A percentile compares a stretch with the other conserved stretches of the same genome.
phyloP scores from a whole-genome alignment of 306 rosid species.

The Quercus variabilis region DNA sequence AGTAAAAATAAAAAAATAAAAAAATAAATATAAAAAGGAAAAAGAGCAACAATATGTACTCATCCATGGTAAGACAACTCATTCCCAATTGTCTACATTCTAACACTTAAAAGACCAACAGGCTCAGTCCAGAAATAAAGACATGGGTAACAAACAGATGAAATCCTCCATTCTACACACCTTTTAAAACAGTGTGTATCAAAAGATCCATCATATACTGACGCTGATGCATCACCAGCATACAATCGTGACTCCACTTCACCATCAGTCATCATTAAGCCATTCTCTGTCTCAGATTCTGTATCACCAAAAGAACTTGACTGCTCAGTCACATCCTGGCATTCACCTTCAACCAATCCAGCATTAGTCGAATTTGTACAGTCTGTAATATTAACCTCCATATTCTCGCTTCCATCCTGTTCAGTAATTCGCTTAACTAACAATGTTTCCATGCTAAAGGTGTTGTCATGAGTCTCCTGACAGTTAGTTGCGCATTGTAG shows the following conservation, averaged over 20 bases:
- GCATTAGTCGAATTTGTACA: conserved; percentile 17
- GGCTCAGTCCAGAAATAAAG: not conserved
- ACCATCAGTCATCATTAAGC: conserved; percentile 32
- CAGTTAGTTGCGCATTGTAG: conserved; percentile 27
- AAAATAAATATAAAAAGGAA: not conserved
- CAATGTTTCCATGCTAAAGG: conserved; percentile 18
- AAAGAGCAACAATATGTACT: not conserved
- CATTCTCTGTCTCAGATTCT: conserved; percentile 43
- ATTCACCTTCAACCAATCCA: conserved; percentile 27
- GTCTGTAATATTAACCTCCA: conserved; percentile 47
- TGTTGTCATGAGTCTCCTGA: conserved; percentile 13
- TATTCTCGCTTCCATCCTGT: conserved; percentile 31
- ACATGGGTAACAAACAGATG: no score
- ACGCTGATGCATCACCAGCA: conserved; percentile 19
- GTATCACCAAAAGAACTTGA: conserved; percentile 82
- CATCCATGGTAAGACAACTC: not conserved
- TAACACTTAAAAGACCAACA: not conserved
- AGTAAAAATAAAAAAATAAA: not conserved
- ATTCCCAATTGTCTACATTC: not conserved
- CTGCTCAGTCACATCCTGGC: conserved; percentile 40
- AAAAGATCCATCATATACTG: conserved; percentile 30
- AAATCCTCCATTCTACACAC: no score
- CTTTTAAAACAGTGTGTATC: conserved; percentile 10
- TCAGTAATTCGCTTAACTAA: conserved; percentile 16
- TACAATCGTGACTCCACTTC: conserved; percentile 53